A percentile compares a stretch with the other conserved stretches of the same genome.
phyloP scores from a whole-genome alignment of 148 eudicot species.

The Cornus kousa region DNA sequence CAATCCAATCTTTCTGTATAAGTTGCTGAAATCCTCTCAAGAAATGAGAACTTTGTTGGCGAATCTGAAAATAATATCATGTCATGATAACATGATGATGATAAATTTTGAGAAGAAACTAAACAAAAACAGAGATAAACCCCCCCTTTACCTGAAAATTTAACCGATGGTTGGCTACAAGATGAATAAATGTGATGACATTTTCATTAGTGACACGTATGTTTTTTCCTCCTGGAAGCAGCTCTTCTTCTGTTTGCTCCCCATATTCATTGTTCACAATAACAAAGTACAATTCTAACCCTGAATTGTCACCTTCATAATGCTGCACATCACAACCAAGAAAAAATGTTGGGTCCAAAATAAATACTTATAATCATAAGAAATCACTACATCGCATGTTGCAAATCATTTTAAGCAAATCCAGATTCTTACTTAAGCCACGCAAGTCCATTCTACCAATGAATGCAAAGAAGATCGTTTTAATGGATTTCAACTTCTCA shows the following conservation, averaged over 20 bases:
- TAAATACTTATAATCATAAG: neutral
- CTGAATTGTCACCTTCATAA: constrained; percentile 74
- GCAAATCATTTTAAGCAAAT: neutral
- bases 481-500: neutral
- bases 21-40: constrained; percentile 90
- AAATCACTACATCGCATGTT: neutral
- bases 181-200: constrained; percentile 85
- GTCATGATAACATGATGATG: constrained; percentile 1
- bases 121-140: constrained; percentile 3
- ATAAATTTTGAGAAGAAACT: neutral
- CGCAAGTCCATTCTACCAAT: neutral
- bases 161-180: constrained; percentile 83
- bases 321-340: constrained; percentile 43
- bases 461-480: neutral
- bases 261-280: constrained; percentile 93
- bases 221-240: constrained; percentile 77
- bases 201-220: constrained; percentile 83
- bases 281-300: constrained; percentile 86
- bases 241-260: constrained; percentile 90
- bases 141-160: constrained; percentile 67
- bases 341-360: neutral
- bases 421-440: neutral
- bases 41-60: constrained; percentile 91
- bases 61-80: constrained; percentile 56
- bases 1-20: constrained; percentile 88